These are phyloP conservation scores for Verruconis gallopava DNA, from an alignment of 2,329 filamentous ascomycete species.

Conservation along the genomic window DNA sequence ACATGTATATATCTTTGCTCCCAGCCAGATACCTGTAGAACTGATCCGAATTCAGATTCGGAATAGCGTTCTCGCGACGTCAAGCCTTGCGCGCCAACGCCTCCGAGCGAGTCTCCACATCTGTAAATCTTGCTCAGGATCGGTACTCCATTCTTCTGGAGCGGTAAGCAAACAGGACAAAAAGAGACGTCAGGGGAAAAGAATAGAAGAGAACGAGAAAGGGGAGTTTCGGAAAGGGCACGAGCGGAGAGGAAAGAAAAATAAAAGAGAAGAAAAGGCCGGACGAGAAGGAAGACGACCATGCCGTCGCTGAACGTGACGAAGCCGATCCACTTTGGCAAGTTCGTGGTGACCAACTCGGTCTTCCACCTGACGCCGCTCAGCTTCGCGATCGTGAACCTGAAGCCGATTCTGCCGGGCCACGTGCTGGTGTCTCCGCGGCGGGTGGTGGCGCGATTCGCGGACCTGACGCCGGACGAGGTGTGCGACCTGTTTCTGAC, in stretches of 20 bases:
- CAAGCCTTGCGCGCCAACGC: too few species aligned
- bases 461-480: slow-evolving; percentile 59
- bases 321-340: slow-evolving; percentile 53
- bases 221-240: too few species aligned
- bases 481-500: slow-evolving; percentile 78
- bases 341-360: slow-evolving; percentile 61
- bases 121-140: too few species aligned
- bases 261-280: neutral
- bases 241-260: neutral
- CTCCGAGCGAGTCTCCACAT: too few species aligned
- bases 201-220: too few species aligned
- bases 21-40: too few species aligned
- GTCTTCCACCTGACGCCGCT: slow-evolving; percentile 74
- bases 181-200: too few species aligned
- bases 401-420: slow-evolving; percentile 85
- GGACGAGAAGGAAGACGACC: neutral
- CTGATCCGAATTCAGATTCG: too few species aligned
- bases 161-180: too few species aligned
- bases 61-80: too few species aligned
- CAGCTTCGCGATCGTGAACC: slow-evolving; percentile 83
- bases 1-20: too few species aligned
- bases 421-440: slow-evolving; percentile 84
- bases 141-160: too few species aligned
- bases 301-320: slow-evolving; percentile 11
- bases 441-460: slow-evolving; percentile 54